Base-by-base conservation (phyloP, 441 rosid genomes). In the Adansonia gregorii region DNA sequence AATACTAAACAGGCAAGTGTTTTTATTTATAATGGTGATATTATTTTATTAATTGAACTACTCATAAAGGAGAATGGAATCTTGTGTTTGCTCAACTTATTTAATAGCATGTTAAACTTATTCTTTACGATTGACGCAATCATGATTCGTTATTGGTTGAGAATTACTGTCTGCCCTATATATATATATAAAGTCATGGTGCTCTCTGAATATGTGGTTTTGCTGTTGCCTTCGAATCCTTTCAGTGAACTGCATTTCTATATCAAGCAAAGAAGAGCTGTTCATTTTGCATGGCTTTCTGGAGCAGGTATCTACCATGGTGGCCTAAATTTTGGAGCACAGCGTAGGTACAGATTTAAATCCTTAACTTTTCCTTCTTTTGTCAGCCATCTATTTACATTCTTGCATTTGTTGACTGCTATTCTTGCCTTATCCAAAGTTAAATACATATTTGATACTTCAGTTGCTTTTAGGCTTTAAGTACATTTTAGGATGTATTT, bases 221-320 rank as follows among this genome's bases (percentile, higher is more conserved):
- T 81, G 65, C 69, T 80, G 41, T 67, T 70, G 41, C 78, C 72
- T 35, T 77, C 70, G 68, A 76, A 11, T 82, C 27, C 60, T 83
- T 74, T 75, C 88, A 97, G 99, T 85, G 99, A 94, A 83, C 87
- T 97, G 76, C 97, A 90, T 86, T 97, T 94, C 90, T 97, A 81
- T 82, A 92, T 97, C 87, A 94, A 97, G 89, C 99, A 97, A 87
- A 87, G 98, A 86, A 88, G 99, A 89, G 98, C 99, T 12, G 89
- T 92, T 75, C 98, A 97, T 89, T 97, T 97, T 83, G 97, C 99
- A 31, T 97, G 99, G 99, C 97, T 97, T 85, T 94, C 99, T 75
- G 98, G 99, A 79, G 97, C 98, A 43, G 99, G 99, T 60, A 93
- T 97, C 66, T 97, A 94, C 83, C 95, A 94, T 68, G 99, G 99